phyloP scores from a whole-genome alignment of 2,329 filamentous ascomycete species.

The Penicillium capsulatum region DNA sequence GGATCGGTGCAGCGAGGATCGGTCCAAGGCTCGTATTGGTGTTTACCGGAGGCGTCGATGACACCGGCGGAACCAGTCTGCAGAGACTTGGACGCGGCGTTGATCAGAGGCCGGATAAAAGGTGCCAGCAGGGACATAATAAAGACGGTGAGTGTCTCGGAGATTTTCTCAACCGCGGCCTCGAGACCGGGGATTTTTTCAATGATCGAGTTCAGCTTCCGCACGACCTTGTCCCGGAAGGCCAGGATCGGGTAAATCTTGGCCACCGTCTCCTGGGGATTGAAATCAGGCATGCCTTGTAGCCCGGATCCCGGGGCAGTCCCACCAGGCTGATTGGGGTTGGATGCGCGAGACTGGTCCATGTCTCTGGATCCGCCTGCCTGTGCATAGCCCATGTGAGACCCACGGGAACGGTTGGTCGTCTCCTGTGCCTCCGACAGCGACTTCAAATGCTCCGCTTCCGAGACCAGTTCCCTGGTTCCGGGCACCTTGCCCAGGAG shows the following conservation, averaged over 20 bases:
- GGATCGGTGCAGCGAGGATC: constrained; percentile 71
- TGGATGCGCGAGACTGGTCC: constrained; percentile 31
- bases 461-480: constrained; percentile 62
- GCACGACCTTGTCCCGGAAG: constrained; percentile 91
- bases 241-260: constrained; percentile 93
- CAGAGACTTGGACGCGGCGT: constrained; percentile 73
- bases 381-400: constrained; percentile 27
- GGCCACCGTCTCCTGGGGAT: constrained; percentile 68
- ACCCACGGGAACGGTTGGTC: constrained; percentile 40
- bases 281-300: constrained; percentile 73
- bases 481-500: constrained; percentile 72
- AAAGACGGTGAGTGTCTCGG: constrained; percentile 87
- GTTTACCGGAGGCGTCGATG: constrained; percentile 63
- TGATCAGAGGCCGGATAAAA: constrained; percentile 88
- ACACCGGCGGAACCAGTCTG: constrained; percentile 79
- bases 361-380: constrained; percentile 11
- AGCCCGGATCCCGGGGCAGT: constrained; percentile 49
- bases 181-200: constrained; percentile 90
- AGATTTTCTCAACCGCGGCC: constrained; percentile 85
- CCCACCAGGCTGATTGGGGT: constrained; percentile 36
- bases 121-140: constrained; percentile 86
- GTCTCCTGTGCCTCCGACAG: constrained; percentile 61
- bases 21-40: constrained; percentile 76
- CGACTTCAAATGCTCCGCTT: constrained; percentile 61
- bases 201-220: constrained; percentile 74